Base-by-base conservation (phyloP, 345 rosid genomes). In the Geranium rotundifolium region DNA sequence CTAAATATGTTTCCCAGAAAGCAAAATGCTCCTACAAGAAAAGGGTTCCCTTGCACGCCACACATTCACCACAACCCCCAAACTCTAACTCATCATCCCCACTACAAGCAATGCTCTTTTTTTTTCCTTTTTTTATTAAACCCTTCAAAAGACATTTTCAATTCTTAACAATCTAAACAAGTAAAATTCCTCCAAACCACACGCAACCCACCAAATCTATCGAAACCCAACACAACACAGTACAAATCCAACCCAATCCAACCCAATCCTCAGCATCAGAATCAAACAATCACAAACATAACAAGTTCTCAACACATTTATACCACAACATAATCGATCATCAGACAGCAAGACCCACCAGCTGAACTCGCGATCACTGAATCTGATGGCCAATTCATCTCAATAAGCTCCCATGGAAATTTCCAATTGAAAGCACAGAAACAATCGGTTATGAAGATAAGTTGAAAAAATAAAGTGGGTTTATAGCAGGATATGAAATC, bases 41-140 rank as follows among this genome's bases (percentile, higher is more conserved):
- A 59, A 57, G 69, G 57, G 52, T 46, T 64, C 69, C 73, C 82
- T 80, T 80, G 59, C 76, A 78, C 71, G 77, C 67, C 67, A 78
- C 72, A 75, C 70, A 80, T 73, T 72, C 77, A 65, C 70, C 71
- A 16, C 63, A 69, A 52, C 17, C 65, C 50, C 23, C 31, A 59
- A 2, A 20, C 10, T 7, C 27, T n/a, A 16, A 27, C 31, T 71
- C 39, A 69, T 65, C 73, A 62, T 74, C 72, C 37, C 41, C 16
- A 46, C 52, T 46, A 46, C 15, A 46, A 46, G 52, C 52, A 46
- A 46, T 46, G 52, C 52, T 46, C 12, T 46, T 46, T 2, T 46
- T 46, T 2, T 46, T 46, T 46, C 46, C 12, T 46, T 14, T 12
- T 46, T 9, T 46, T 46, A 46, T 46, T 46, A 46, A 46, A 41